A percentile compares a stretch with the other conserved stretches of the same genome.
Evolutionary conservation across 805 yeast genomes (phyloP).

Genomic region (Yarrowia phangngaensis): DNA sequence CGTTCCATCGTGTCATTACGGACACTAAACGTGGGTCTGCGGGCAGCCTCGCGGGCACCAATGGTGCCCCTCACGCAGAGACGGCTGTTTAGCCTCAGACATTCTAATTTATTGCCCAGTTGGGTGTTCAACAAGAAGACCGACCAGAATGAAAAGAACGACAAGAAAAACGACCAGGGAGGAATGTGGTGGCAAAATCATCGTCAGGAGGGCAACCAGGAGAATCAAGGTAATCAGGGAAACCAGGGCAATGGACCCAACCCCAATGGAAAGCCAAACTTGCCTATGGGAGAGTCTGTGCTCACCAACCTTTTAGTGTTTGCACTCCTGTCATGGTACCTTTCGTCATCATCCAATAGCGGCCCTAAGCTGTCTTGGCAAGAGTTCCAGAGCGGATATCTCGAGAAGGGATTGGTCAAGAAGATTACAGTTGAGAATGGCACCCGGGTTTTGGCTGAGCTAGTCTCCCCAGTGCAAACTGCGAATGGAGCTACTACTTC

Average conservation of each 20-base stretch:
- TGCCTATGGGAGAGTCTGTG: slow-evolving; percentile 24
- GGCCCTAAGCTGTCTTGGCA: slow-evolving; percentile 57
- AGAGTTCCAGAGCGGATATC: slow-evolving; percentile 71
- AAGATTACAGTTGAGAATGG: slow-evolving; percentile 74
- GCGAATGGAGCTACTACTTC: slow-evolving; percentile 46
- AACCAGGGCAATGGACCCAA: slow-evolving; percentile 1
- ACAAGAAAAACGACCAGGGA: slow-evolving; percentile 2
- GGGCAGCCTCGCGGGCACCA: background rate
- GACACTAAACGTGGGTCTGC: slow-evolving; percentile 18
- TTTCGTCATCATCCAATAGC: slow-evolving; percentile 1
- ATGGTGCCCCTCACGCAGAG: background rate
- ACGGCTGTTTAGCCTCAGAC: slow-evolving; percentile 1
- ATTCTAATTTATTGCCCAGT: background rate
- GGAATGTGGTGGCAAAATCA: slow-evolving; percentile 26
- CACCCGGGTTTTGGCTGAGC: slow-evolving; percentile 64
- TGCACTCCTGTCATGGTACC: slow-evolving; percentile 23
- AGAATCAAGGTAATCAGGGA: background rate
- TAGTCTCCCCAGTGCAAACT: slow-evolving; percentile 47
- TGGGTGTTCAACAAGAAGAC: slow-evolving; percentile 20
- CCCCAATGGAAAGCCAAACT: slow-evolving; percentile 27
- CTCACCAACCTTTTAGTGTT: slow-evolving; percentile 20
- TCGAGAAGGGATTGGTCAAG: slow-evolving; percentile 74
- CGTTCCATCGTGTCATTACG: slow-evolving; percentile 23
- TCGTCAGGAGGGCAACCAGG: slow-evolving; percentile 9
- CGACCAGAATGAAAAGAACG: slow-evolving; percentile 7